A percentile compares a stretch with the other conserved stretches of the same genome.
Conservation (phyloP, 2,329 filamentous ascomycete species). For the Neofusicoccum cordaticola region DNA sequence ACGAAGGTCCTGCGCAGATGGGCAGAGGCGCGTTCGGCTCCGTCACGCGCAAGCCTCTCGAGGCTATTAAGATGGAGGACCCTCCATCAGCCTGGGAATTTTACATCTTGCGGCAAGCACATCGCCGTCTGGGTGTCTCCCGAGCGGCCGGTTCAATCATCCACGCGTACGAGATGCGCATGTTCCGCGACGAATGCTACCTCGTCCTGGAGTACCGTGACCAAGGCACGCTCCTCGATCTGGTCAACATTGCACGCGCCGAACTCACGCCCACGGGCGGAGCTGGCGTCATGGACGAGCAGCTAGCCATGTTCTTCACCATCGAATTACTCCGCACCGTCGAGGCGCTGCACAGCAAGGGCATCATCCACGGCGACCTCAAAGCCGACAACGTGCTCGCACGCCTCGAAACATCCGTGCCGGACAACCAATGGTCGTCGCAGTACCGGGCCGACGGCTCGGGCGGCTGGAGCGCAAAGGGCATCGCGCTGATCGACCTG, state of each 20-base stretch:
- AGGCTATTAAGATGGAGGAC: slow-evolving; percentile 92
- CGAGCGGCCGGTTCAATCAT: slow-evolving; percentile 76
- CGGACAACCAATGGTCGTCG: slow-evolving; percentile 46
- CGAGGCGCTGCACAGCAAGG: slow-evolving; percentile 77
- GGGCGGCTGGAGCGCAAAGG: slow-evolving; percentile 76
- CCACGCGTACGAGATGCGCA: slow-evolving; percentile 82
- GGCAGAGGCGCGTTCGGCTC: slow-evolving; percentile 60
- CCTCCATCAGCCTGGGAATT: slow-evolving; percentile 93
- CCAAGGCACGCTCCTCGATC: slow-evolving; percentile 90
- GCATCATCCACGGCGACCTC: slow-evolving; percentile 85
- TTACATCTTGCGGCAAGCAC: slow-evolving; percentile 84
- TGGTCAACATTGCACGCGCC: slow-evolving; percentile 80
- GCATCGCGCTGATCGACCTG: slow-evolving; percentile 88
- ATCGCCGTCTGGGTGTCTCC: slow-evolving; percentile 68
- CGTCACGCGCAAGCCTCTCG: slow-evolving; percentile 58
- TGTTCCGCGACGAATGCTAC: slow-evolving; percentile 87
- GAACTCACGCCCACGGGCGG: slow-evolving; percentile 50
- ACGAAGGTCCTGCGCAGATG: slow-evolving; percentile 52
- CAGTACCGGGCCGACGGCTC: slow-evolving; percentile 72
- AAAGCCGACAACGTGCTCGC: slow-evolving; percentile 95
- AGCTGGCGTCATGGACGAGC: slow-evolving; percentile 76
- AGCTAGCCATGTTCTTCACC: slow-evolving; percentile 90
- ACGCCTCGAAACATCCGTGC: slow-evolving; percentile 59
- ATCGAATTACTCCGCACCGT: slow-evolving; percentile 88
- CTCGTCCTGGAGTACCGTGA: slow-evolving; percentile 82